A percentile compares a stretch with the other conserved stretches of the same genome.
These are phyloP conservation scores for Platanus orientalis DNA, from an alignment of 164 flowering plant species.

Conservation along the genomic window DNA sequence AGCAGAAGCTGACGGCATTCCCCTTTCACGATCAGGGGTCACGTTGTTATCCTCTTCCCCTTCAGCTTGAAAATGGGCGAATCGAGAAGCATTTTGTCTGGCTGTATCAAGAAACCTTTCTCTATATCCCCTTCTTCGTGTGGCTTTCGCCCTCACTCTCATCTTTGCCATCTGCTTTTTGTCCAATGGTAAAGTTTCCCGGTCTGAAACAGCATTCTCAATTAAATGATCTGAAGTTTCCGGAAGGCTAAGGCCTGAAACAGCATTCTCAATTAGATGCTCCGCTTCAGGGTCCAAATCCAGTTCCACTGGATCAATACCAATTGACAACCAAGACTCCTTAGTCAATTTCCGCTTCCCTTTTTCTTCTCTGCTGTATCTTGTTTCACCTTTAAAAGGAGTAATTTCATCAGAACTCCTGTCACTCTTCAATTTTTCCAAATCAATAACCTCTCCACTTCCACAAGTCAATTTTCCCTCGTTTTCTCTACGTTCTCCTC, in stretches of 20 bases:
- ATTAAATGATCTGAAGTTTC: too few relatives aligned
- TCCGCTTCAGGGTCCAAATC: too few relatives aligned
- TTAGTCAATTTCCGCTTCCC: slow-evolving; percentile 27
- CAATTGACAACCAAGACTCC: too few relatives aligned
- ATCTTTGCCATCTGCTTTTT: not conserved
- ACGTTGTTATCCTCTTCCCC: slow-evolving; percentile 30
- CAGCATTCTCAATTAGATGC: too few relatives aligned
- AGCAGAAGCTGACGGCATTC: slow-evolving; percentile 13
- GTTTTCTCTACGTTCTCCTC: not conserved
- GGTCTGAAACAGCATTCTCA: too few relatives aligned
- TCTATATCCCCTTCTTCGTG: too few relatives aligned
- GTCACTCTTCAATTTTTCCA: not conserved
- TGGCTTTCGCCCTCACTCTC: not conserved
- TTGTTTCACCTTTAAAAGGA: slow-evolving; percentile 8
- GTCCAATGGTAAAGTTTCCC: not conserved
- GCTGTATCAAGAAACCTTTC: slow-evolving; percentile 27
- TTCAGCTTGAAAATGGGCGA: slow-evolving; percentile 41
- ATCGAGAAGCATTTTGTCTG: slow-evolving; percentile 40
- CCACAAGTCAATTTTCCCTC: not conserved
- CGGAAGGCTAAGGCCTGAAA: not conserved
- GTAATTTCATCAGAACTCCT: too few relatives aligned
- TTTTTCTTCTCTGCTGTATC: slow-evolving; percentile 24
- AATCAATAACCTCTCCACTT: not conserved
- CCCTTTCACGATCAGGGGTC: slow-evolving; percentile 18
- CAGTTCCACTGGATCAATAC: too few relatives aligned